Base-by-base conservation (phyloP, 2,329 filamentous ascomycete genomes). In the Raffaelea deltoideospora region DNA sequence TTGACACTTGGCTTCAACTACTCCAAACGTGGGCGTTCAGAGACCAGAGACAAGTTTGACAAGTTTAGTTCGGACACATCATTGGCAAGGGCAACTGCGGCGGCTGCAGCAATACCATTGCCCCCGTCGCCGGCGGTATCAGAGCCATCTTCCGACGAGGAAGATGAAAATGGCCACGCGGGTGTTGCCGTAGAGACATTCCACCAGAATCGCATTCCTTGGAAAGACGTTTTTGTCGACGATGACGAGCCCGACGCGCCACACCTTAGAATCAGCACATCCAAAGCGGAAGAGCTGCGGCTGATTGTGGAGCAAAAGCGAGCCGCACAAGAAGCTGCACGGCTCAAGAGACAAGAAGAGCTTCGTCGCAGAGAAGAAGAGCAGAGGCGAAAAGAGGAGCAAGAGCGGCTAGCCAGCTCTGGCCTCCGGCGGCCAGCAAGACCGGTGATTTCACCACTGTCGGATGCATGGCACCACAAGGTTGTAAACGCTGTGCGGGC, bases 401-500 rank as follows among this genome's bases (percentile, higher is more conserved):
- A 45, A 27, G 46, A 43, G 28, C 42, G 37, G 10, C 41, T 35
- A 6, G 37, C 35, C 17, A 38, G 37, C 18, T 37, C 45, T 3
- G 51, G 52, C 1, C 38, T 57, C 21, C 49, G 54, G 26, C 37
- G 28, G 9, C 52, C 55, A 3, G 28, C 26, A 11, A 44, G 43
- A 2, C 40, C 43, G 3, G 40, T 55, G 11, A 50, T 57, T 31
- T 31, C 37, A 0, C 23, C 50, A 9, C 42, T 68, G n/a, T 41
- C 49, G 20, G 30, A 46, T 1, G 50, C 58, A 11, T 67, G 63
- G 63, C 47, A 56, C 10, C 28, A 43, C 2, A 53, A 45, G 26
- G 53, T 67, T n/a, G 32, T 47, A 7, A 39, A 40, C 10, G 60
- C 58, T 1, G 45, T 64, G 26, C 46, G 50, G n/a, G 50, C 59